Base-by-base conservation (phyloP, 78 protist species). In the Mantamonas sphyraenae region DNA sequence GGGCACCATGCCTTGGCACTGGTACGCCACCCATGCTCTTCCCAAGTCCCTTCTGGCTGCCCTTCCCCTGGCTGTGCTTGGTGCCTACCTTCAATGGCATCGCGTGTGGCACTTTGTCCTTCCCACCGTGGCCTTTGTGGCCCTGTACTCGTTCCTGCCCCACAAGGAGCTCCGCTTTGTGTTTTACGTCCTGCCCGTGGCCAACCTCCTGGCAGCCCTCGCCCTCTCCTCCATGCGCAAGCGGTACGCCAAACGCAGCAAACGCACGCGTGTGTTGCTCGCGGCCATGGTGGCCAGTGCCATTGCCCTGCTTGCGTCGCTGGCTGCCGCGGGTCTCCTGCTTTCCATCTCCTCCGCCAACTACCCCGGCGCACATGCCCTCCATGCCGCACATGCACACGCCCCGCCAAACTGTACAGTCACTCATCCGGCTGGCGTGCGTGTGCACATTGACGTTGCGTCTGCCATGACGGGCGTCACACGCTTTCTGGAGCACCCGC, bases 101-200 rank as follows among this genome's bases (percentile, higher is more conserved):
- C 42, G 8, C 33, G 40, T 14, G 17, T 40, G 26, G 20, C 2
- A 50, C 34, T 70, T 58, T n/a, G 7, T 68, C 20, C 26, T 57
- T 0, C 79, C 76, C 17, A 31, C 40, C 7, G 12, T 86, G 16
- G 12, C 30, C 37, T 91, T 75, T 37, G 61, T 91, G 2, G 47
- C 26, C 3, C 34, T 85, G 35, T 91, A 91, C 73, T 80, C 88
- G 8, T 72, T 85, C 31, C 72, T 87, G 50, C 93, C 93, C 12
- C 96, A 91, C 72, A 89, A 89, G 72, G 97, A 93, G 64, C 77
- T 93, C 28, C 64, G 97, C 19, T 93, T 93, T 58, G 64, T 93
- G 33, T 61, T 93, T 39, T 86, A 85, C 55, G 87, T 57, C 9
- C 14, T 90, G 1, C 97, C 97, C 38, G 42, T 80, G 28, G 20